Evolutionary conservation across 345 rosid species (phyloP).

Genomic region (Carallia brachiata): DNA sequence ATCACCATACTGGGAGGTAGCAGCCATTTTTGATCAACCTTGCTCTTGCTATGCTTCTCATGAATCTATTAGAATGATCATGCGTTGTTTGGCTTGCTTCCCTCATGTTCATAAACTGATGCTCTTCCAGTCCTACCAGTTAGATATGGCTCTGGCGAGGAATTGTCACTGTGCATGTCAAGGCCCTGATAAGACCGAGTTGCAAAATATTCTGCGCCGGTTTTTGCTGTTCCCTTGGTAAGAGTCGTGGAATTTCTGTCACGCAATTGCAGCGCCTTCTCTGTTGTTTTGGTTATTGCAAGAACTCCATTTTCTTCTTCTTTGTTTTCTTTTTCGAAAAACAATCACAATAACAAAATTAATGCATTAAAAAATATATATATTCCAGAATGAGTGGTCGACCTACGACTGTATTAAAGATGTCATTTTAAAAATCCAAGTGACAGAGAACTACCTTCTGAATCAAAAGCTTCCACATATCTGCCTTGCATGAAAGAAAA

Average conservation of each 20-base stretch:
- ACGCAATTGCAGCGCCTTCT: slow-evolving; percentile 65
- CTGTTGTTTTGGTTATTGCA: slow-evolving; percentile 57
- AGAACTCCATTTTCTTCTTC: slow-evolving; percentile 47
- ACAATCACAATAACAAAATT: neutral
- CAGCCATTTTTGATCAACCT: too few species aligned
- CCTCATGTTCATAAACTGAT: slow-evolving; percentile 26
- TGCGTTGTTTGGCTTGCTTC: slow-evolving; percentile 6
- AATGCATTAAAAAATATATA: neutral
- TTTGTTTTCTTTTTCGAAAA: slow-evolving; percentile 8
- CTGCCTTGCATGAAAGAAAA: slow-evolving; percentile 81
- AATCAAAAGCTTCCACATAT: slow-evolving; percentile 62
- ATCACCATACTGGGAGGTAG: too few species aligned
- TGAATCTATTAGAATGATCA: too few species aligned
- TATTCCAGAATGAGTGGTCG: neutral
- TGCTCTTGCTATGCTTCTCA: too few species aligned
- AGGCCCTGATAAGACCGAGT: slow-evolving; percentile 73
- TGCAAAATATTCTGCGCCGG: slow-evolving; percentile 79
- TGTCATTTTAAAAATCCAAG: slow-evolving; percentile 20
- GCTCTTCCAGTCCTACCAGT: slow-evolving; percentile 88
- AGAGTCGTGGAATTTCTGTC: slow-evolving; percentile 38
- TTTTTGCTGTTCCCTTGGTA: slow-evolving; percentile 53
- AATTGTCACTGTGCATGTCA: slow-evolving; percentile 43
- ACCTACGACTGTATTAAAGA: neutral
- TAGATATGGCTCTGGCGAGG: slow-evolving; percentile 49
- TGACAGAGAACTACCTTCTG: slow-evolving; percentile 36